Percentiles rank a stretch among this genome's conserved stretches.
Evolutionary conservation across 1,284 basidiomycete genomes (phyloP).

Genomic region (Gymnopus androsaceus): DNA sequence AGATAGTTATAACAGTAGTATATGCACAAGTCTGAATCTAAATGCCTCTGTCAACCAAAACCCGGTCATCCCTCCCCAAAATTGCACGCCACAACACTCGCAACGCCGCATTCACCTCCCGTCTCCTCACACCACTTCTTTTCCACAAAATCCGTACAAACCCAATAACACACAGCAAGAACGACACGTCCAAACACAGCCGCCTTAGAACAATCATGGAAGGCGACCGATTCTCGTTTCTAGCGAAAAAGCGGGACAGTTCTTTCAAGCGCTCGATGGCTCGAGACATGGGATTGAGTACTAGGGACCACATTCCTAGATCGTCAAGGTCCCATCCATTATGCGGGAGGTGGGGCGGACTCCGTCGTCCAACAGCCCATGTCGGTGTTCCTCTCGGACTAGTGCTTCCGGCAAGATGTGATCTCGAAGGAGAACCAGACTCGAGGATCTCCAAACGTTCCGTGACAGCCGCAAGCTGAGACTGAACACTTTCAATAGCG

Average conservation of each 20-base stretch:
- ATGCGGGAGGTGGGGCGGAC: slow-evolving; percentile 38
- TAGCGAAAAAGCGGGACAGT: slow-evolving; percentile 45
- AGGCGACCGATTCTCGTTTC: slow-evolving; percentile 60
- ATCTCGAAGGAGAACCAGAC: slow-evolving; percentile 41
- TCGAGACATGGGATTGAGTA: slow-evolving; percentile 62
- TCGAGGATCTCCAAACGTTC: slow-evolving; percentile 86
- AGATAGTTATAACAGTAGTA: neutral
- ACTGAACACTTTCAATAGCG: slow-evolving; percentile 83
- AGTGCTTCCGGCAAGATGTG: slow-evolving; percentile 37
- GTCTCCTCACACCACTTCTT: slow-evolving; percentile 64
- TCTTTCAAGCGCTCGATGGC: slow-evolving; percentile 42
- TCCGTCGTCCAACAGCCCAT: slow-evolving; percentile 41
- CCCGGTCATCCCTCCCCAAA: slow-evolving; percentile 53
- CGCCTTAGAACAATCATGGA: slow-evolving; percentile 66
- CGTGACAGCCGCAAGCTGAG: slow-evolving; percentile 85
- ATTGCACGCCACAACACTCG: slow-evolving; percentile 70
- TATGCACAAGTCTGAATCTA: slow-evolving; percentile 26
- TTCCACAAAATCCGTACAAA: slow-evolving; percentile 63
- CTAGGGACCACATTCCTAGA: slow-evolving; percentile 76
- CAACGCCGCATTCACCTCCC: slow-evolving; percentile 66
- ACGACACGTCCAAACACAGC: slow-evolving; percentile 73
- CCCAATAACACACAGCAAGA: slow-evolving; percentile 60
- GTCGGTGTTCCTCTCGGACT: slow-evolving; percentile 36
- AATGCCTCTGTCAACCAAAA: slow-evolving; percentile 53
- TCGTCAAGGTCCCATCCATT: slow-evolving; percentile 68